Evolutionary conservation across 495 filamentous ascomycete species (phyloP).

Genomic region (Aspergillus egyptiacus): DNA sequence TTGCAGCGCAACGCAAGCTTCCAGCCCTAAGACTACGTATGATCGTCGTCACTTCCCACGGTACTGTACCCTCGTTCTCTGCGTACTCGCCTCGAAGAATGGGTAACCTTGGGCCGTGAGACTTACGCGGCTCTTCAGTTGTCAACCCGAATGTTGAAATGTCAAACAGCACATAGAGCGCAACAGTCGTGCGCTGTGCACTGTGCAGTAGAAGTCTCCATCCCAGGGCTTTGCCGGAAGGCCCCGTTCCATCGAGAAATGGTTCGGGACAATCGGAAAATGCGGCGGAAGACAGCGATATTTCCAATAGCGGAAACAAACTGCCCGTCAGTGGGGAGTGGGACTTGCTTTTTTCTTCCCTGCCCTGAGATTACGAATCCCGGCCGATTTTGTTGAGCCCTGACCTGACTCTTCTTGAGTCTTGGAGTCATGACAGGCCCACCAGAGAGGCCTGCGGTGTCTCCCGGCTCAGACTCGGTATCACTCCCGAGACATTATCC

Average conservation of each 20-base stretch:
- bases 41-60: slow-evolving; percentile 6
- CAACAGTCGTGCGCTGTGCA: slow-evolving; percentile 9
- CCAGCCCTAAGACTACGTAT: slow-evolving; percentile 7
- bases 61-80: neutral
- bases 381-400: neutral
- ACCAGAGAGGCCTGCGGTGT: neutral
- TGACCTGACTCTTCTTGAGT: neutral
- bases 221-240: neutral
- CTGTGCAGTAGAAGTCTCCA: too few relatives aligned
- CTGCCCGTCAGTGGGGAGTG: slow-evolving; percentile 1
- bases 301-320: slow-evolving; percentile 2
- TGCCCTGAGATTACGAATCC: slow-evolving; percentile 10
- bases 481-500: neutral
- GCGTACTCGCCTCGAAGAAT: neutral
- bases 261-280: slow-evolving; percentile 3
- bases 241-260: neutral
- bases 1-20: slow-evolving; percentile 18
- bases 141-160: slow-evolving; percentile 13
- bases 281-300: slow-evolving; percentile 1
- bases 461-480: too few relatives aligned
- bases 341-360: slow-evolving; percentile 1
- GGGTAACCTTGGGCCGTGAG: slow-evolving; percentile 3
- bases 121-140: slow-evolving; percentile 27
- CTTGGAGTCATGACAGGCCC: too few relatives aligned
- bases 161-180: slow-evolving; percentile 12